Percentiles rank a stretch among this genome's conserved stretches.
Conservation (phyloP, 148 eudicot genomes). For the Selenicereus undatus region DNA sequence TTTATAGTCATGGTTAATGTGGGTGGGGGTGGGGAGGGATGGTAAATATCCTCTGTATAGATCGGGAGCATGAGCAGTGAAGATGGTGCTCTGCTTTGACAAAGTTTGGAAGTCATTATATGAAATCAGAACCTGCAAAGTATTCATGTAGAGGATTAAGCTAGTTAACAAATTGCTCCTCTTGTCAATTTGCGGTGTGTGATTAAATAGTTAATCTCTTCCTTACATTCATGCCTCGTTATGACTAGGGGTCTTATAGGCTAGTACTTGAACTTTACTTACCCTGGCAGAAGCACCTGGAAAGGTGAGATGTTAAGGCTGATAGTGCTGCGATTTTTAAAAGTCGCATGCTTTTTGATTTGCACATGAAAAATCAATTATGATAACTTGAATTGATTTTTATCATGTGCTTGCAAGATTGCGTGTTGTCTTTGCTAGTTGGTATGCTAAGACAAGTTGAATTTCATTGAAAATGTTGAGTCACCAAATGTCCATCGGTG, state of each 20-base stretch:
- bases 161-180: background rate
- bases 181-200: background rate
- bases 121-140: constrained; percentile 10
- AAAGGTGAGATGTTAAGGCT: background rate
- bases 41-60: constrained; percentile 10
- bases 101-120: constrained; percentile 11
- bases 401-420: no score
- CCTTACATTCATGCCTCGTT: background rate
- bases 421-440: no score
- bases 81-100: constrained; percentile 18
- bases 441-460: no score
- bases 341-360: background rate
- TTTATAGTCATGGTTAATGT: background rate
- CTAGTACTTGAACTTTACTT: background rate
- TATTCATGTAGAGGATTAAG: constrained; percentile 11
- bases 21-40: background rate
- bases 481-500: no score
- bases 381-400: background rate
- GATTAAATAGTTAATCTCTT: background rate
- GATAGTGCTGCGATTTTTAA: background rate
- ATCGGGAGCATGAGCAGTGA: constrained; percentile 14
- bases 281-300: background rate
- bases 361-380: background rate
- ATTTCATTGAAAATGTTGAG: no score
- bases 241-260: background rate